Percentiles rank a stretch among this genome's conserved stretches.
Evolutionary conservation across 192 early-diverging fungal species (phyloP).

Genomic region (Backusella morwellensis): DNA sequence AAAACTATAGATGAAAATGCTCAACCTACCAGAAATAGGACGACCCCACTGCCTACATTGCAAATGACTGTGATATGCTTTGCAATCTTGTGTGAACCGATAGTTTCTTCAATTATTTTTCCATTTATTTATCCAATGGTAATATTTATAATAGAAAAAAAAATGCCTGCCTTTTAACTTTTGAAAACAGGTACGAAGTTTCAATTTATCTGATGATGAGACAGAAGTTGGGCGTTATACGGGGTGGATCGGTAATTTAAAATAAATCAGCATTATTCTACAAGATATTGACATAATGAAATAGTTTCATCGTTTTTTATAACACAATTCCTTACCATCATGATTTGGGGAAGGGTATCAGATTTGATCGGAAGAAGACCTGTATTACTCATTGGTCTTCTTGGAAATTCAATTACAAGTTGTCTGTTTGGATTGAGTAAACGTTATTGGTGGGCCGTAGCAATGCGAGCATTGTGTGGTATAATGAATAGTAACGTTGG

Average conservation of each 20-base stretch:
- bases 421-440: slow-evolving; percentile 72
- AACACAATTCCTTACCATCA: slow-evolving; percentile 66
- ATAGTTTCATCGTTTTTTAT: slow-evolving; percentile 64
- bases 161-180: background rate
- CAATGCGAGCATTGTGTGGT: slow-evolving; percentile 61
- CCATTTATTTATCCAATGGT: slow-evolving; percentile 89
- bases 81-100: slow-evolving; percentile 60
- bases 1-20: background rate
- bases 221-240: slow-evolving; percentile 82
- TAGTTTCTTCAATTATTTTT: slow-evolving; percentile 67
- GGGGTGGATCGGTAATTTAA: slow-evolving; percentile 55
- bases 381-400: slow-evolving; percentile 73
- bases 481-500: slow-evolving; percentile 75
- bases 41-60: slow-evolving; percentile 43
- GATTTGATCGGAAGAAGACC: slow-evolving; percentile 82
- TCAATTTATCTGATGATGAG: slow-evolving; percentile 64
- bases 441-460: slow-evolving; percentile 56
- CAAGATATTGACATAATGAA: background rate
- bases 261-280: background rate
- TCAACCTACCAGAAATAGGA: background rate
- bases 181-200: slow-evolving; percentile 53
- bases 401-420: slow-evolving; percentile 72
- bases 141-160: background rate
- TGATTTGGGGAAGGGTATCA: slow-evolving; percentile 69
- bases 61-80: slow-evolving; percentile 49